Conservation (phyloP, 1,139 yeast genomes). For the Saccharomyces hybrid region DNA sequence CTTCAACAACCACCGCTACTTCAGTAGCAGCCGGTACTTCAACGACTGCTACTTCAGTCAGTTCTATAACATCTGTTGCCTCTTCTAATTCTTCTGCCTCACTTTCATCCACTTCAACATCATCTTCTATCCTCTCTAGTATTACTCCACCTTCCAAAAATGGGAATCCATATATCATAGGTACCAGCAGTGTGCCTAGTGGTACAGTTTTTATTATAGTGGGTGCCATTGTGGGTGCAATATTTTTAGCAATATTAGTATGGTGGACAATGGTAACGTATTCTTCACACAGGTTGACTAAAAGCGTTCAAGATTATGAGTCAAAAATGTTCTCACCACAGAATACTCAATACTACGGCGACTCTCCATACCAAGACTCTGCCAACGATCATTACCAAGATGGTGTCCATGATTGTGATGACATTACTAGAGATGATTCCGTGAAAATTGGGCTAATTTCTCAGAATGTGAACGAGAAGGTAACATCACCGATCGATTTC, state of each 20-base stretch:
- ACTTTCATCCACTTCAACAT: neutral
- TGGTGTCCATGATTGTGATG: neutral
- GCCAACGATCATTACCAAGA: neutral
- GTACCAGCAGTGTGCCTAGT: conserved; percentile 42
- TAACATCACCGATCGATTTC: neutral
- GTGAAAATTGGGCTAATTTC: neutral
- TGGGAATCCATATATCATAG: conserved; percentile 55
- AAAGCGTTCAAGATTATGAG: conserved; percentile 6
- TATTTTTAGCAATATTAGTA: conserved; percentile 21
- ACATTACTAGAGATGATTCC: neutral
- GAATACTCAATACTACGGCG: neutral
- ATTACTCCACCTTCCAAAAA: conserved; percentile 56
- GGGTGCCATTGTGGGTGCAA: conserved; percentile 54
- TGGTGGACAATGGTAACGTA: conserved; percentile 22
- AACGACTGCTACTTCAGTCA: no score
- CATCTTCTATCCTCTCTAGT: conserved; percentile 33
- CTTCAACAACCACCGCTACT: conserved; percentile 1
- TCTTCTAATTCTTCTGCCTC: conserved; percentile 34
- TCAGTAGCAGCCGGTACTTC: conserved; percentile 13
- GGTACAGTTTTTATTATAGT: conserved; percentile 78
- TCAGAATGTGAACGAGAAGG: neutral
- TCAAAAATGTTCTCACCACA: conserved; percentile 1
- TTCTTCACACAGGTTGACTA: conserved; percentile 16
- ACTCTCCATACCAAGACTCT: neutral
- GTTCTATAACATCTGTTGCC: conserved; percentile 2